Conservation (phyloP, 305 asterid species). For the Fraxinus angustifolia region DNA sequence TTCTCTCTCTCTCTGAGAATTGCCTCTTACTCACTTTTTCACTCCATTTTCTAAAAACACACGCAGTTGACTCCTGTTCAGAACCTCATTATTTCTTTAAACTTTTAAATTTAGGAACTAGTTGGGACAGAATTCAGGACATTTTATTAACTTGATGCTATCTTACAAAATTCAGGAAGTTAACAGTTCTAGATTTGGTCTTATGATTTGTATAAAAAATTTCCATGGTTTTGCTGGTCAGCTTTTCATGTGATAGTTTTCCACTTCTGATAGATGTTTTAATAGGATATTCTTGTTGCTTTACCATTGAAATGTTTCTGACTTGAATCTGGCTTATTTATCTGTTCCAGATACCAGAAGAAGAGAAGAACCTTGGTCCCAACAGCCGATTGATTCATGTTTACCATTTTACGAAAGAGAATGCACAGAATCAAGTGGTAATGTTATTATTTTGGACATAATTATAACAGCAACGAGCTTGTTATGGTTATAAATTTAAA, state of each 20-base stretch:
- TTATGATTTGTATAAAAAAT: not conserved
- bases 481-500: not conserved
- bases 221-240: not conserved
- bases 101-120: not conserved
- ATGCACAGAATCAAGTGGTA: slow-evolving; percentile 69
- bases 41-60: not conserved
- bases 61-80: not conserved
- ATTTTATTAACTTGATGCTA: not conserved
- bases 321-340: not conserved
- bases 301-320: not conserved
- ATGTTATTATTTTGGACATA: not conserved
- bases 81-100: not conserved
- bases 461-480: not conserved
- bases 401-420: slow-evolving; percentile 71
- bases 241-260: not conserved
- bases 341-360: slow-evolving; percentile 63
- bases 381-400: slow-evolving; percentile 73
- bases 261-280: not conserved
- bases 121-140: not conserved
- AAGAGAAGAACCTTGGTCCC: slow-evolving; percentile 72
- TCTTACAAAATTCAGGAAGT: not conserved
- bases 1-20: not conserved
- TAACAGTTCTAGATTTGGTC: slow-evolving; percentile 1
- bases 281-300: not conserved
- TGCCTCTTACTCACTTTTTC: not conserved